Evolutionary conservation across 1,139 yeast genomes (phyloP).

Genomic region (Torulaspora pretoriensis): DNA sequence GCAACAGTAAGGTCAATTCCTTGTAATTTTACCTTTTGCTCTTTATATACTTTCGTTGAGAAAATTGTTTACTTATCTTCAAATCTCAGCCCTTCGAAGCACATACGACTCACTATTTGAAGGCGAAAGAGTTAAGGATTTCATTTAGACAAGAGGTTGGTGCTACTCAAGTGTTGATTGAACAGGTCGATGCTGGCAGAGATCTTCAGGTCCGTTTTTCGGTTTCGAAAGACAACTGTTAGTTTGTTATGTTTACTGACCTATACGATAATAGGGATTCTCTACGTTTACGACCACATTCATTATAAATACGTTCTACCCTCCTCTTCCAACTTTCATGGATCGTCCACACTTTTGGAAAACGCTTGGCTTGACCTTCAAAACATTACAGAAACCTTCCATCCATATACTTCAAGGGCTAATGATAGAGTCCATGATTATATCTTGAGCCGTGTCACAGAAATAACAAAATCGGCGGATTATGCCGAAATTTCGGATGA

Average conservation of each 20-base stretch:
- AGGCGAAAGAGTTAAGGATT: no score
- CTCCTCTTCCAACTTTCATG: conserved; percentile 14
- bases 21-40: neutral
- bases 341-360: conserved; percentile 41
- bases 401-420: conserved; percentile 73
- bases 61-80: neutral
- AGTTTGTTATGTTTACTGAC: conserved; percentile 28
- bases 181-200: conserved; percentile 8
- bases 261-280: conserved; percentile 18
- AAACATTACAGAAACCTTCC: conserved; percentile 57
- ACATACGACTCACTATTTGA: neutral
- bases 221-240: conserved; percentile 32
- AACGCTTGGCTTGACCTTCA: conserved; percentile 69
- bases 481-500: conserved; percentile 43
- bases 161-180: neutral
- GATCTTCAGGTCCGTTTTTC: conserved; percentile 21
- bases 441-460: conserved; percentile 45
- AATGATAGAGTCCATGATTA: conserved; percentile 76
- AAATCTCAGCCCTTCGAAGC: neutral
- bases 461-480: conserved; percentile 27
- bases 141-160: no score
- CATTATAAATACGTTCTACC: conserved; percentile 22
- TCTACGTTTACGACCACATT: conserved; percentile 21
- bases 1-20: neutral
- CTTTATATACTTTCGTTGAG: neutral